Base-by-base conservation (phyloP, 257 asterid species). In the Solanum medicagineum region DNA sequence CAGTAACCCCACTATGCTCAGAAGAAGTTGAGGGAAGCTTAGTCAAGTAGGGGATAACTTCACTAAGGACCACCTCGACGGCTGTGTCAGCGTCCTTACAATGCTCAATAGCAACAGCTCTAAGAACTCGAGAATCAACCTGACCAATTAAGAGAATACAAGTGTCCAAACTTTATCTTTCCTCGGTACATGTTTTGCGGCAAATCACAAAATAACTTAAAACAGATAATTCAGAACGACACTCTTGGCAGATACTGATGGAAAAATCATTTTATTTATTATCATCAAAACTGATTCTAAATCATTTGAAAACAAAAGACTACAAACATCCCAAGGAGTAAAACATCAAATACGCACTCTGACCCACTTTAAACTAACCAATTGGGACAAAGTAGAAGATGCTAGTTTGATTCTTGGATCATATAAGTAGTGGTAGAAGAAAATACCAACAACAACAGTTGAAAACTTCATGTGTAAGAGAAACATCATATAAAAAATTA, bases 81-180 rank as follows among this genome's bases (percentile, higher is more conserved):
- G 99, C 99, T 26, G 90, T 87, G 88, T 90, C 91, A 19, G 83
- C 88, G 87, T 96, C 98, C 84, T 90, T 91, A 81, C 88, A 66
- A 84, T 96, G 95, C 92, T 96, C 98, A 80, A 93, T 86, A 16
- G 99, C 93, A 88, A 92, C 98, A 84, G 98, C 98, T 88, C 87
- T 90, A 59, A 96, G 93, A 60, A 89, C 91, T 83, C 98, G 94
- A 69, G 84, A 44, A 88, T 96, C 99, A 89, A 96, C 83, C 99
- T 96, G 85, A 29, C 49, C 83, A 79, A 53, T 16, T 17, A 79
- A 79, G 65, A 54, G 24, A 29, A 79, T 22, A 24, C 42, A 16
- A 8, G 83, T 10, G 59, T 53, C 10, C 45, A 53, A 49, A 49
- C 44, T 75, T 19, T 75, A 75, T 51, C 62, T 49, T 22, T 45